Evolutionary conservation across 176 grass and related monocot species (phyloP), one percentile per base, ranked within the genome.

Genomic region (Olyra latifolia): DNA sequence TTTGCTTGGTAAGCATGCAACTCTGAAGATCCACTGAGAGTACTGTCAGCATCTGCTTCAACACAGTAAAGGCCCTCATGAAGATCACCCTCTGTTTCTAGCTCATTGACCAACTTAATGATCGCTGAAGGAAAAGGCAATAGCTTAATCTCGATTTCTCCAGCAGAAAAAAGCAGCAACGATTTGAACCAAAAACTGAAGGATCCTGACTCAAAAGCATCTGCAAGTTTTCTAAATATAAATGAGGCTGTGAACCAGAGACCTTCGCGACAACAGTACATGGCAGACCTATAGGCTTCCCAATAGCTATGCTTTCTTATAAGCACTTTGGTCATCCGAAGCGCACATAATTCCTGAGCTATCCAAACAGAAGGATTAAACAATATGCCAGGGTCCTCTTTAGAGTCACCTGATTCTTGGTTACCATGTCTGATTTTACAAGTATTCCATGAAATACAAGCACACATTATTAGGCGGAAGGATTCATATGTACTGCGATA

Each of bases 71-170:
- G 54, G 13, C 74, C 73, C 39, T 88, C 82, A 60, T 58, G 74
- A 82, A 73, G 81, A 76, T 82, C 25, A 47, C 14, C 15, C 41
- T 91, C 95, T 78, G 56, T 81, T 71, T 95, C 78, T 65, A 98
- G 60, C 74, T 90, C 88, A 71, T 41, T 73, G 41, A 98, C 82
- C 68, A 98, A 91, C 38, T 80, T 69, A 86, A 52, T 40, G 52
- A 80, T 75, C n/a, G 75, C 84, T 84, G 83, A 91, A 56, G 95
- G 88, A 84, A 95, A 98, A 48, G 86, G 69, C 63, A 95, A 65
- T 58, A 98, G 82, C 80, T 87, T 93, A 41, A 93, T 89, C 88
- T 98, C 90, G 79, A 87, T 89, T 88, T 98, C 95, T 30, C 88
- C 72, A 40, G 87, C 86, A 70, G 80, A 80, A 81, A 93, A 80